These are phyloP conservation scores for Xerocomellus dryophilus DNA, from an alignment of 768 basidiomycete species.

Conservation along the genomic window DNA sequence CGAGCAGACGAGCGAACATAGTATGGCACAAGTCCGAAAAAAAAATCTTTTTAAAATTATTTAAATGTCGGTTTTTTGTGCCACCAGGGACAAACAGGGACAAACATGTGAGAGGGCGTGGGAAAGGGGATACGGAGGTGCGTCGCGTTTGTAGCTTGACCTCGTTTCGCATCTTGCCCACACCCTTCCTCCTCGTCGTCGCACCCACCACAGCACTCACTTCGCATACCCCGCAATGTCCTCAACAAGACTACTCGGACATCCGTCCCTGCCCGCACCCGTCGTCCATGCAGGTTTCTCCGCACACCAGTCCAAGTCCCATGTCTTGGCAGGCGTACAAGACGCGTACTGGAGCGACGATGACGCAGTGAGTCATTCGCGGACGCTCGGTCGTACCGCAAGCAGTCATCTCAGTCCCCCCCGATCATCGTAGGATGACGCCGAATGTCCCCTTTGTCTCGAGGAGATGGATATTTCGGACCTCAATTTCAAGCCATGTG, in stretches of 20 bases:
- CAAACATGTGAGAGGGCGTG: slow-evolving; percentile 24
- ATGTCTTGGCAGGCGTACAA: slow-evolving; percentile 85
- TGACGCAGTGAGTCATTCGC: slow-evolving; percentile 57
- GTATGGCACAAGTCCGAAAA: neutral
- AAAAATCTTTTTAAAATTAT: neutral
- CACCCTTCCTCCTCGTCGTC: slow-evolving; percentile 11
- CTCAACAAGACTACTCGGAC: slow-evolving; percentile 53
- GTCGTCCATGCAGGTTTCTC: slow-evolving; percentile 70
- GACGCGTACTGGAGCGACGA: slow-evolving; percentile 98
- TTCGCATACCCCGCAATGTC: slow-evolving; percentile 38
- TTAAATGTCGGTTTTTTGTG: neutral
- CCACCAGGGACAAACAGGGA: slow-evolving; percentile 19
- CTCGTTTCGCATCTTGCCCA: slow-evolving; percentile 15
- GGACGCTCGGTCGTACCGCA: slow-evolving; percentile 4
- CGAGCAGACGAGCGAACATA: slow-evolving; percentile 27
- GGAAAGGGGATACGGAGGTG: slow-evolving; percentile 18
- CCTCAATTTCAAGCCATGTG: slow-evolving; percentile 98
- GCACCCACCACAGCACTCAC: neutral
- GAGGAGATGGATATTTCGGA: slow-evolving; percentile 99
- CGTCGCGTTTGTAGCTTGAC: slow-evolving; percentile 23
- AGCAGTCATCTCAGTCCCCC: slow-evolving; percentile 13
- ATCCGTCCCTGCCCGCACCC: slow-evolving; percentile 69
- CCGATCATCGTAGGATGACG: slow-evolving; percentile 71
- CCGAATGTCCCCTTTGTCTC: slow-evolving; percentile 95
- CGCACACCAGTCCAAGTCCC: slow-evolving; percentile 75